These are phyloP conservation scores for Penicillium sp. DNA, from an alignment of 2,329 filamentous ascomycete genomes.

Conservation along the genomic window DNA sequence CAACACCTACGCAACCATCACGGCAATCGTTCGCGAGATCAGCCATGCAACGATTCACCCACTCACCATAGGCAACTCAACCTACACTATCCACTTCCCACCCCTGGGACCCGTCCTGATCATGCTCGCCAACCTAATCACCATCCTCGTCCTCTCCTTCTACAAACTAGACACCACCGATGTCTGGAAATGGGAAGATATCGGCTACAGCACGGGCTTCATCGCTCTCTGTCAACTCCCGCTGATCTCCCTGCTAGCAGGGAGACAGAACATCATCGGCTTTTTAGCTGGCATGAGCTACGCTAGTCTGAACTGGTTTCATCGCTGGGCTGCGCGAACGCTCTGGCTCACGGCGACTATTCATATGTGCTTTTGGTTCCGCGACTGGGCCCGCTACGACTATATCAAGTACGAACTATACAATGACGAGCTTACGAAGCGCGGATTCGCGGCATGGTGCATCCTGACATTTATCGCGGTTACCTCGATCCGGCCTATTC, in stretches of 20 bases:
- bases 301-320: conserved; percentile 60
- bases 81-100: conserved; percentile 45
- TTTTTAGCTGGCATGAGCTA: conserved; percentile 56
- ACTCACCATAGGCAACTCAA: conserved; percentile 40
- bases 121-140: conserved; percentile 53
- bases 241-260: conserved; percentile 61
- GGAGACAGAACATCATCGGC: conserved; percentile 62
- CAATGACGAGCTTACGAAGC: conserved; percentile 56
- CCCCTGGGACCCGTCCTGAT: conserved; percentile 47
- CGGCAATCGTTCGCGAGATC: conserved; percentile 61
- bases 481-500: conserved; percentile 57
- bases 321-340: conserved; percentile 58
- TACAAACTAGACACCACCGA: conserved; percentile 60
- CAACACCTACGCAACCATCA: conserved; percentile 58
- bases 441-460: conserved; percentile 60
- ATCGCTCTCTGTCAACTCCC: conserved; percentile 61
- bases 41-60: conserved; percentile 54
- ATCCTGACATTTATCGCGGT: conserved; percentile 60
- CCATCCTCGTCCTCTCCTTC: conserved; percentile 62
- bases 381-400: conserved; percentile 58
- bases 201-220: conserved; percentile 63
- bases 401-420: conserved; percentile 57
- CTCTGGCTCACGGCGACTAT: conserved; percentile 61
- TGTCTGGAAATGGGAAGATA: conserved; percentile 59
- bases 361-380: conserved; percentile 62